Percentiles rank a stretch among this genome's conserved stretches.
phyloP scores from a whole-genome alignment of 306 rosid genomes.

The Boehmeria nivea region DNA sequence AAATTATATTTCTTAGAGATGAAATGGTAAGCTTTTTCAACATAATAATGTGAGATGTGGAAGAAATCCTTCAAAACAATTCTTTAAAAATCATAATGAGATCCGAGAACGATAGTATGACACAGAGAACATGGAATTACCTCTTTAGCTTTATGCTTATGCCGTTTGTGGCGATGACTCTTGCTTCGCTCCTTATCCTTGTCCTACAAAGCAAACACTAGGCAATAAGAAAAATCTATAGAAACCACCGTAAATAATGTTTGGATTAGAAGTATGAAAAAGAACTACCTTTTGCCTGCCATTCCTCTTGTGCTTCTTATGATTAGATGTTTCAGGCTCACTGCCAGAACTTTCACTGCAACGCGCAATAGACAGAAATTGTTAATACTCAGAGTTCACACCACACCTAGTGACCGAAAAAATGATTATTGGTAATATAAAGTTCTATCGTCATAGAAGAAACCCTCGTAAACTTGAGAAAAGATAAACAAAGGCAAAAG shows the following conservation, averaged over 20 bases:
- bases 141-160: slow-evolving; percentile 70
- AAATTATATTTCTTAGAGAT: too few species aligned
- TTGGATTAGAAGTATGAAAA: neutral
- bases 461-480: too few species aligned
- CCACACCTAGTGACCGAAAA: too few species aligned
- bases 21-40: too few species aligned
- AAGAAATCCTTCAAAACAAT: too few species aligned
- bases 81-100: too few species aligned
- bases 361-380: slow-evolving; percentile 5
- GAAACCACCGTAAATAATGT: neutral
- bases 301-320: slow-evolving; percentile 74
- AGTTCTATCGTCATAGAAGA: too few species aligned
- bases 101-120: too few species aligned
- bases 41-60: too few species aligned
- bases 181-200: slow-evolving; percentile 73
- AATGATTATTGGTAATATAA: too few species aligned
- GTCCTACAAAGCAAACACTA: slow-evolving; percentile 26
- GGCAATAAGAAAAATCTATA: slow-evolving; percentile 1
- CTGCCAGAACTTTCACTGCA: slow-evolving; percentile 63
- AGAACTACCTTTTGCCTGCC: slow-evolving; percentile 57
- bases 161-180: slow-evolving; percentile 57
- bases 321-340: slow-evolving; percentile 61
- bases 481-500: too few species aligned
- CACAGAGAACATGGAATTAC: slow-evolving; percentile 37
- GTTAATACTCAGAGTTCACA: too few species aligned